These are phyloP conservation scores for Paracoccidioides lutzii DNA, from an alignment of 2,329 filamentous ascomycete species.

Conservation along the genomic window DNA sequence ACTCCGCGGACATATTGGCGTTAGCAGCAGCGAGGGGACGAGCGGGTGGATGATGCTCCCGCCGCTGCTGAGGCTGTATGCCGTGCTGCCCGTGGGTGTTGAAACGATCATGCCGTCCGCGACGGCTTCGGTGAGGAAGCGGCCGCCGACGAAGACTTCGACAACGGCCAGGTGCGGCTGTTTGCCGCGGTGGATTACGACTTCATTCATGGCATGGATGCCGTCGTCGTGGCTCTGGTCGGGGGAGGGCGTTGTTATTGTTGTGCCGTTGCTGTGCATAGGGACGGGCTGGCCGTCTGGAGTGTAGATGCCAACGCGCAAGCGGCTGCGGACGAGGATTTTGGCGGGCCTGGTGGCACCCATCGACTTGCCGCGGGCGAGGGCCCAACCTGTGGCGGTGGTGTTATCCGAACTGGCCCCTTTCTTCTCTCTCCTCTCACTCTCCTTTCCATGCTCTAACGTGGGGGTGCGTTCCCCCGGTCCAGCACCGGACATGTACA, in stretches of 20 bases:
- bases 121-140: constrained; percentile 84
- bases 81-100: constrained; percentile 88
- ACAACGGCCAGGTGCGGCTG: constrained; percentile 85
- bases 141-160: constrained; percentile 77
- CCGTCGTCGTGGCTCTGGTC: constrained; percentile 24
- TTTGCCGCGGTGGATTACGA: constrained; percentile 81
- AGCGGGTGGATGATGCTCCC: constrained; percentile 90
- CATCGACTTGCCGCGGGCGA: constrained; percentile 67
- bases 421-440: constrained; percentile 21
- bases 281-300: constrained; percentile 40
- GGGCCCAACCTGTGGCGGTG: constrained; percentile 47
- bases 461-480: constrained; percentile 34
- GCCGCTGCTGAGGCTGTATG: constrained; percentile 85
- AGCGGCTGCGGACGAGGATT: constrained; percentile 70
- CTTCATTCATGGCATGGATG: constrained; percentile 77
- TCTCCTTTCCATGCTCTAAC: constrained; percentile 25
- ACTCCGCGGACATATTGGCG: constrained; percentile 85
- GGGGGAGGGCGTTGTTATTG: constrained; percentile 20
- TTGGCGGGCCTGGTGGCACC: constrained; percentile 61
- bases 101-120: constrained; percentile 91
- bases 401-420: constrained; percentile 8
- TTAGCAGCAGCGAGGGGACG: constrained; percentile 76
- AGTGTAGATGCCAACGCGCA: constrained; percentile 76
- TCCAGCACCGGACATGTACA: constrained; percentile 67
- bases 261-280: constrained; percentile 15